Percentiles rank a stretch among this genome's conserved stretches.
Conservation (phyloP, 2,329 filamentous ascomycete species). For the Fusarium sp. region DNA sequence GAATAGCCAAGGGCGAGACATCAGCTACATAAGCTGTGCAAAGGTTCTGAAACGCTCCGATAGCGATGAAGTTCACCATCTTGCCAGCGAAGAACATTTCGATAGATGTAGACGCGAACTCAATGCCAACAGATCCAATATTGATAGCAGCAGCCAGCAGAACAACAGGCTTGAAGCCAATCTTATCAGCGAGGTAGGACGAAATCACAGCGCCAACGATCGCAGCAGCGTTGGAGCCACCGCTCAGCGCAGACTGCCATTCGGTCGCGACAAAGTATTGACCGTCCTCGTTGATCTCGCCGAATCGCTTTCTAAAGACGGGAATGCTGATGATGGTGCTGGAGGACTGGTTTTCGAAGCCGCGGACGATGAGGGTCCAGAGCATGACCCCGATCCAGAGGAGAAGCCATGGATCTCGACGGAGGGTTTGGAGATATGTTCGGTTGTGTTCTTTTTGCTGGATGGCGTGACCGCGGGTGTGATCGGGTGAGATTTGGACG, state of each 20-base stretch:
- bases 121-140: conserved; percentile 49
- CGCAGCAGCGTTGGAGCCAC: conserved; percentile 43
- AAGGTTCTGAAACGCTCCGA: conserved; percentile 56
- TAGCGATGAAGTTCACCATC: conserved; percentile 50
- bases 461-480: conserved; percentile 46
- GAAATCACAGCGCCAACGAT: conserved; percentile 46
- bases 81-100: conserved; percentile 51
- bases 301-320: conserved; percentile 39
- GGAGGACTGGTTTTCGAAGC: conserved; percentile 48
- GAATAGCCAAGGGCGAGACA: conserved; percentile 55
- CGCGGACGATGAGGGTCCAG: conserved; percentile 50
- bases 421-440: conserved; percentile 45
- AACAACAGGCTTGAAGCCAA: conserved; percentile 43
- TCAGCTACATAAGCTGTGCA: conserved; percentile 57
- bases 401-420: conserved; percentile 48
- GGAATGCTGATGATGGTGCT: conserved; percentile 42
- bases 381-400: conserved; percentile 52
- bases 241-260: conserved; percentile 51
- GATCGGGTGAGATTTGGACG: neutral
- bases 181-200: conserved; percentile 45
- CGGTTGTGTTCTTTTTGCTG: conserved; percentile 50
- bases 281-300: conserved; percentile 18
- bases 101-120: conserved; percentile 50
- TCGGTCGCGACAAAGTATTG: conserved; percentile 45
- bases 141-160: conserved; percentile 44